A percentile compares a stretch with the other conserved stretches of the same genome.
Conservation (phyloP, 108 stramenopile genomes). For the Pseudonitzschia delicatissima region DNA sequence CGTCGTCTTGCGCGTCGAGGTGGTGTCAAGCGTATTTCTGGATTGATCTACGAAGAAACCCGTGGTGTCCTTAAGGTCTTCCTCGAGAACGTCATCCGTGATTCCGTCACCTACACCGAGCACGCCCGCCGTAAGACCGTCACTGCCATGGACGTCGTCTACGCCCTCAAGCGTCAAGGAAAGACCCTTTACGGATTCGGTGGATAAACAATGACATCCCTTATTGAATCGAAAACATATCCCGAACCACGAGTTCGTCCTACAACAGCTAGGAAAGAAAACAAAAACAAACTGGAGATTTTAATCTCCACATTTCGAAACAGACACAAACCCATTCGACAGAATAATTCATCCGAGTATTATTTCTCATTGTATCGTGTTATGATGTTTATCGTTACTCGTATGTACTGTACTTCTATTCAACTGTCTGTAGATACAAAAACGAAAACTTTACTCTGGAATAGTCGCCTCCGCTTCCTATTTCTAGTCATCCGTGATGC, state of each 20-base stretch:
- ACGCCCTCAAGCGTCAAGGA: slow-evolving; percentile 37
- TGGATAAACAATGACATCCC: slow-evolving; percentile 2
- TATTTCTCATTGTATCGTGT: too few species aligned
- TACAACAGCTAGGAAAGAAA: not conserved
- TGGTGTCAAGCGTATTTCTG: slow-evolving; percentile 99
- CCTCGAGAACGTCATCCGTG: slow-evolving; percentile 85
- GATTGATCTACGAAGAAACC: slow-evolving; percentile 97
- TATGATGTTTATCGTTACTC: too few species aligned
- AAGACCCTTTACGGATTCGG: slow-evolving; percentile 12
- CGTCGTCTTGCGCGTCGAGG: slow-evolving; percentile 99
- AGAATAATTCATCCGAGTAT: too few species aligned
- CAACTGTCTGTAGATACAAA: too few species aligned
- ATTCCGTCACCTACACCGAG: slow-evolving; percentile 91
- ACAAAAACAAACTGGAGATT: slow-evolving; percentile 18
- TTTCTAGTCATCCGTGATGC: too few species aligned
- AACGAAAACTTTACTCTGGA: too few species aligned
- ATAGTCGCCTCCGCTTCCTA: too few species aligned
- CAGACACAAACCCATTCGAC: slow-evolving; percentile 1
- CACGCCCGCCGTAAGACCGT: slow-evolving; percentile 92
- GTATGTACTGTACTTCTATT: too few species aligned
- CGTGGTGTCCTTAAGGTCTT: slow-evolving; percentile 91
- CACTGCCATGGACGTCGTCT: slow-evolving; percentile 93
- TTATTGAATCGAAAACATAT: not conserved
- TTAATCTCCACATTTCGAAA: slow-evolving; percentile 19
- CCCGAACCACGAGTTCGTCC: not conserved